Evolutionary conservation across 805 yeast genomes (phyloP).

Genomic region (Wickerhamomyces strasburgensis): DNA sequence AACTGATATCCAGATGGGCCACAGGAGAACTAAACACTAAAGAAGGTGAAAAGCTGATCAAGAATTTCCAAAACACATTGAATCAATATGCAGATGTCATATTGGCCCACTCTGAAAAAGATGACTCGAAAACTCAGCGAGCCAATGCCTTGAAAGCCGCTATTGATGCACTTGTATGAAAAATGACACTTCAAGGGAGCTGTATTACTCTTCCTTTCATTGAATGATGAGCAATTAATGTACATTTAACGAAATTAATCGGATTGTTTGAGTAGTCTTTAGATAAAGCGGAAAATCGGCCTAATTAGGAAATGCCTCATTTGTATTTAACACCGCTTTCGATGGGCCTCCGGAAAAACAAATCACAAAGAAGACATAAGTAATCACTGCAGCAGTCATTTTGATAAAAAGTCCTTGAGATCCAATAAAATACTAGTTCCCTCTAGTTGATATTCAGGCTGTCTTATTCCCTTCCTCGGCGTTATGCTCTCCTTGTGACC

Average conservation of each 20-base stretch:
- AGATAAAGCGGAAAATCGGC: too few species aligned
- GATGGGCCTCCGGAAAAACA: too few species aligned
- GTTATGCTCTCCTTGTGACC: too few species aligned
- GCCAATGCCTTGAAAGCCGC: slow-evolving; percentile 16
- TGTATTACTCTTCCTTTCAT: not conserved
- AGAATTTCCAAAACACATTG: slow-evolving; percentile 14
- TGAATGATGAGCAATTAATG: not conserved
- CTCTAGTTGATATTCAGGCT: too few species aligned
- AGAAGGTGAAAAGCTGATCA: slow-evolving; percentile 14
- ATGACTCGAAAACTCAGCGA: slow-evolving; percentile 5
- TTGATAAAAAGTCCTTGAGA: too few species aligned
- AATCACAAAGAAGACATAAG: too few species aligned
- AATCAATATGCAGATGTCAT: slow-evolving; percentile 15
- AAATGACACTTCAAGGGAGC: too few species aligned
- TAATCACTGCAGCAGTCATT: too few species aligned
- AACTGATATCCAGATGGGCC: slow-evolving; percentile 19
- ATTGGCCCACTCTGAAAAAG: not conserved
- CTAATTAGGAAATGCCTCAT: too few species aligned
- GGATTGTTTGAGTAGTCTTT: not conserved
- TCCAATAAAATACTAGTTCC: too few species aligned
- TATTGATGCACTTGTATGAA: slow-evolving; percentile 14
- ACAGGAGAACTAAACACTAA: slow-evolving; percentile 14
- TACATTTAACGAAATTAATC: not conserved
- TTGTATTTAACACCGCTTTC: too few species aligned
- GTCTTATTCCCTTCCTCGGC: too few species aligned